Percentiles rank a stretch among this genome's conserved stretches.
Evolutionary conservation across 2,329 filamentous ascomycete genomes (phyloP).

Genomic region (Fusarium multiceps): DNA sequence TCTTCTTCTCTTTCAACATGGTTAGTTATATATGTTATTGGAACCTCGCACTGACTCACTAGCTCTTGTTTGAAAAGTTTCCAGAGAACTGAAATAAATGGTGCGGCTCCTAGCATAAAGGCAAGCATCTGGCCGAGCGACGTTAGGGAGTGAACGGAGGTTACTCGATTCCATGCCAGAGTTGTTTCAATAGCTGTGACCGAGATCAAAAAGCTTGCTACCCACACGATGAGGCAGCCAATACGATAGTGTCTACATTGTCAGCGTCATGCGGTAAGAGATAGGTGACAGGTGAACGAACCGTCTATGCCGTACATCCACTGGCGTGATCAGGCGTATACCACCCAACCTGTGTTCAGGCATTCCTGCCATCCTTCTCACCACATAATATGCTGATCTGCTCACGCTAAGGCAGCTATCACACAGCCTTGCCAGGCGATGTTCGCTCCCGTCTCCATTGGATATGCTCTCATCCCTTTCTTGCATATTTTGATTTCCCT

Average conservation of each 20-base stretch:
- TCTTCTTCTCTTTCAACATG: accelerated
- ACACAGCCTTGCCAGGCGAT: accelerated
- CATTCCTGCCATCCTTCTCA: accelerated
- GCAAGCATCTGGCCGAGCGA: background rate
- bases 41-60: too few species aligned
- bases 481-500: too few species aligned
- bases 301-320: accelerated
- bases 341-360: too few species aligned
- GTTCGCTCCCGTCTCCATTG: too few species aligned
- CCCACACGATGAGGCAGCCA: accelerated
- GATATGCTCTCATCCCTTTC: accelerated
- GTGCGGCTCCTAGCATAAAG: accelerated
- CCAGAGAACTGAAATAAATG: background rate
- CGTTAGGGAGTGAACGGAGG: background rate
- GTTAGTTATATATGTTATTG: accelerated
- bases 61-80: accelerated
- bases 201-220: background rate
- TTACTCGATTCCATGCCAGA: background rate
- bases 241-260: too few species aligned
- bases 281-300: too few species aligned
- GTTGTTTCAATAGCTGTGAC: background rate
- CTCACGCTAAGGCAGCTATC: too few species aligned
- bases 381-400: accelerated
- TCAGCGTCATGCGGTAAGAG: too few species aligned
- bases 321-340: background rate